Evolutionary conservation across 768 basidiomycete species (phyloP).

Genomic region (Termitomyces sp.): DNA sequence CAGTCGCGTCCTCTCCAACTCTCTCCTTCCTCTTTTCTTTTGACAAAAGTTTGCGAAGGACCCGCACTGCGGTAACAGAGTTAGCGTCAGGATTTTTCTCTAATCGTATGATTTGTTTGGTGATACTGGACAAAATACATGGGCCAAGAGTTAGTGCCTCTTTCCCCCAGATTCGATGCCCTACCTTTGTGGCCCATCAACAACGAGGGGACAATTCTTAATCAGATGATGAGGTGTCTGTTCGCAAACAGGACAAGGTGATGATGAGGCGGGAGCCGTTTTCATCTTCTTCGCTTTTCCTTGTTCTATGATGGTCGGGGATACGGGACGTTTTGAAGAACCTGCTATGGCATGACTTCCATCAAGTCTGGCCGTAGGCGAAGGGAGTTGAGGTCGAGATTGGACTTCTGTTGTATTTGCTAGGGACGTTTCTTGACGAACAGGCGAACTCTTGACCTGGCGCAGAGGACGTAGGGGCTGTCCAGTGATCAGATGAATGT

Average conservation of each 20-base stretch:
- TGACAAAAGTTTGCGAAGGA: constrained; percentile 35
- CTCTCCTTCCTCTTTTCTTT: constrained; percentile 29
- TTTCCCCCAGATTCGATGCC: not conserved
- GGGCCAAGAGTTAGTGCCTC: not conserved
- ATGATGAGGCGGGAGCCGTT: constrained; percentile 6
- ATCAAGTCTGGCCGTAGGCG: not conserved
- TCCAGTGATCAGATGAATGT: constrained; percentile 51
- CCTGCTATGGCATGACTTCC: constrained; percentile 7
- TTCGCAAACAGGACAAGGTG: constrained; percentile 49
- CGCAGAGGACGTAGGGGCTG: constrained; percentile 62
- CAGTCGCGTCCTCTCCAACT: constrained; percentile 14
- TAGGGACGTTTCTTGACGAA: not conserved
- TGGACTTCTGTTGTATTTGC: not conserved
- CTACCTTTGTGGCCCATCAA: constrained; percentile 53
- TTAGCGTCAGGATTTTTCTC: constrained; percentile 37
- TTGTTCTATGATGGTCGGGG: constrained; percentile 23
- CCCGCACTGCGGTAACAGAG: constrained; percentile 28
- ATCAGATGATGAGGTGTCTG: constrained; percentile 31
- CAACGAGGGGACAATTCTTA: constrained; percentile 54
- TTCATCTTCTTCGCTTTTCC: constrained; percentile 32
- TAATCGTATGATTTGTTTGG: constrained; percentile 40
- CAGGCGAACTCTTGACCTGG: not conserved
- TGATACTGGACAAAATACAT: constrained; percentile 29
- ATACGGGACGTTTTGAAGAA: constrained; percentile 33
- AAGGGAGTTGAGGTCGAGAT: not conserved